These are phyloP conservation scores for Neurospora sp. DNA, from an alignment of 2,329 filamentous ascomycete genomes.

Conservation along the genomic window DNA sequence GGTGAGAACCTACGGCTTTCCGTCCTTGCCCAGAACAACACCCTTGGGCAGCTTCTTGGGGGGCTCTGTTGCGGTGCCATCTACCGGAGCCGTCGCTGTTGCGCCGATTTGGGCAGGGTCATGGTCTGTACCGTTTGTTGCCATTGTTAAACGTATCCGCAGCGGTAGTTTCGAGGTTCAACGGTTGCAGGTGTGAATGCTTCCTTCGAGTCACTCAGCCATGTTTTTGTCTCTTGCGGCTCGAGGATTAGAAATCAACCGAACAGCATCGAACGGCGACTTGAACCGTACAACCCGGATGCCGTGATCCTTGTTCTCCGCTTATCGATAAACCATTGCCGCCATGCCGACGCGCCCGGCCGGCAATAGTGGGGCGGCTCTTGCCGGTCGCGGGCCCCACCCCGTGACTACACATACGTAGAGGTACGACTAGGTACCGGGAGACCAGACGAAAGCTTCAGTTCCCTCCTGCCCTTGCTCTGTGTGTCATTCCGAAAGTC, in stretches of 20 bases:
- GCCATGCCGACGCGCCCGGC: neutral
- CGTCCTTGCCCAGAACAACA: slow-evolving; percentile 67
- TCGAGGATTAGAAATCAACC: neutral
- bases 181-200: neutral
- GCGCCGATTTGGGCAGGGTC: slow-evolving; percentile 10
- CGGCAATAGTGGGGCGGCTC: neutral
- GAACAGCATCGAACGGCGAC: neutral
- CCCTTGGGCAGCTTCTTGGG: slow-evolving; percentile 57
- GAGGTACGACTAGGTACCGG: neutral
- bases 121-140: slow-evolving; percentile 26
- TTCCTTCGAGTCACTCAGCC: neutral
- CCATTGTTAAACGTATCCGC: slow-evolving; percentile 2
- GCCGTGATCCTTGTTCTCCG: neutral
- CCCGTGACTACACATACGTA: slow-evolving; percentile 3
- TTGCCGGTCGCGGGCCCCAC: slow-evolving; percentile 1
- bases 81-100: slow-evolving; percentile 4
- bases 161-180: neutral
- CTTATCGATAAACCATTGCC: slow-evolving; percentile 24
- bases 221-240: neutral
- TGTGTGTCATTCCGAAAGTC: neutral
- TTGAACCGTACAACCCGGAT: neutral
- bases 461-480: neutral
- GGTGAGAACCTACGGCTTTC: slow-evolving; percentile 60
- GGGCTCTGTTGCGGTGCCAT: slow-evolving; percentile 19
- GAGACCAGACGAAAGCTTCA: neutral